A percentile compares a stretch with the other conserved stretches of the same genome.
phyloP scores from a whole-genome alignment of 176 grass and related monocot species.

The Poa pratensis region DNA sequence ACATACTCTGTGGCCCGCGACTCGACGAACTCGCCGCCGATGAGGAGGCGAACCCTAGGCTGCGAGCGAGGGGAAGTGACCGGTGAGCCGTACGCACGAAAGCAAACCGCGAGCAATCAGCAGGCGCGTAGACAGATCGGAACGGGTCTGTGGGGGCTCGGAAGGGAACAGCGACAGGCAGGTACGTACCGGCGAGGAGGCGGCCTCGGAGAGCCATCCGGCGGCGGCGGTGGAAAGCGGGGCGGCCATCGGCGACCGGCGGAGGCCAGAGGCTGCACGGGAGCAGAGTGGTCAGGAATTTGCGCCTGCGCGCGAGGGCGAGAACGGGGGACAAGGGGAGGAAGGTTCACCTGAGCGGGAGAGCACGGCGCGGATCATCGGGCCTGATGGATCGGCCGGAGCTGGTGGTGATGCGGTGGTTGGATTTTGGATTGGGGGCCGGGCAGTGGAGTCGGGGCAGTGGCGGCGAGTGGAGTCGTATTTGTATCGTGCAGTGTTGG shows the following conservation, averaged over 20 bases:
- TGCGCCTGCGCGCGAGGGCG: not conserved
- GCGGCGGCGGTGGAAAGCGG: conserved; percentile 64
- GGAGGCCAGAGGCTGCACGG: conserved; percentile 61
- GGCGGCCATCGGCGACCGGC: conserved; percentile 51
- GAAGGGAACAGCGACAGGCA: not conserved
- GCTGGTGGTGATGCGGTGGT: conserved; percentile 11
- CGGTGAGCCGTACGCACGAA: not conserved
- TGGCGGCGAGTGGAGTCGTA: not conserved
- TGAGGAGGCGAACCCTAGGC: conserved; percentile 77
- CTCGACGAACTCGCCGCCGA: conserved; percentile 89
- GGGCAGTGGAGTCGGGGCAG: not conserved
- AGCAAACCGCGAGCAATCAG: not conserved
- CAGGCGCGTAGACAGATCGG: not conserved
- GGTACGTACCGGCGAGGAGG: conserved; percentile 47
- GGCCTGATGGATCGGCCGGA: not conserved
- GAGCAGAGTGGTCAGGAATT: not conserved
- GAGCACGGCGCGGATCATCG: conserved; percentile 52
- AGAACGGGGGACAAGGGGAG: not conserved
- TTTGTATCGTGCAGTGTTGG: not conserved
- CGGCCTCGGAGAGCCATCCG: conserved; percentile 49
- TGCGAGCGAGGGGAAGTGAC: conserved; percentile 10
- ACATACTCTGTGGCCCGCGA: conserved; percentile 65
- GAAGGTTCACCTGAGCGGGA: conserved; percentile 43
- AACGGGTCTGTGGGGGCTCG: not conserved
- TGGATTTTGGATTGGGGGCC: conserved; percentile 12